phyloP scores from a whole-genome alignment of 2,329 filamentous ascomycete genomes.

The Fusarium sp. region DNA sequence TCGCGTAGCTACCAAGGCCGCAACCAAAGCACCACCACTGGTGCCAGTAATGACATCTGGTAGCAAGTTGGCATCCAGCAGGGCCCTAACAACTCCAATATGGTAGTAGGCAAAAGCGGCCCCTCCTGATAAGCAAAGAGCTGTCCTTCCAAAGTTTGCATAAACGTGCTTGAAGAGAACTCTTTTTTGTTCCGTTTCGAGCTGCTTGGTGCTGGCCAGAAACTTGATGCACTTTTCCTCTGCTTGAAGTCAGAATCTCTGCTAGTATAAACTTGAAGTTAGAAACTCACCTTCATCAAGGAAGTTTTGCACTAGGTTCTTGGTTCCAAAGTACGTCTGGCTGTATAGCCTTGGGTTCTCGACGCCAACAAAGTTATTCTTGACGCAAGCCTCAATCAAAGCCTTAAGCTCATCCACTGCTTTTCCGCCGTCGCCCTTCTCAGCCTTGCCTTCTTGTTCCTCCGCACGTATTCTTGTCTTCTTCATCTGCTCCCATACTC shows the following conservation, averaged over 20 bases:
- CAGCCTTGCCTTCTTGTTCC: conserved; percentile 56
- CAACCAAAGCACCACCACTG: conserved; percentile 91
- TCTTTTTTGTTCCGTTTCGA: conserved; percentile 79
- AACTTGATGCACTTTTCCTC: conserved; percentile 75
- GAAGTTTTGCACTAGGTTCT: conserved; percentile 89
- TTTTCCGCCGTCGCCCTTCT: conserved; percentile 54
- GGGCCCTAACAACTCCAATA: conserved; percentile 88
- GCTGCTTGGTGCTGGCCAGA: conserved; percentile 72
- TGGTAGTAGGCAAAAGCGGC: conserved; percentile 98
- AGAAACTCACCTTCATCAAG: conserved; percentile 76
- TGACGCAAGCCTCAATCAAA: conserved; percentile 89
- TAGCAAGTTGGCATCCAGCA: conserved; percentile 85
- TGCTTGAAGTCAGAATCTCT: conserved; percentile 47
- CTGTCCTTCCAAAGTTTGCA: conserved; percentile 91
- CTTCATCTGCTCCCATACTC: conserved; percentile 80
- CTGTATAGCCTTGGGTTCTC: conserved; percentile 96
- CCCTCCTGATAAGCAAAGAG: conserved; percentile 91
- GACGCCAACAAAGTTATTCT: conserved; percentile 96
- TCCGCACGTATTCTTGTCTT: conserved; percentile 71
- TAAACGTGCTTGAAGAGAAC: conserved; percentile 87
- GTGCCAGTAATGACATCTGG: conserved; percentile 97
- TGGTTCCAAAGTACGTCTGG: conserved; percentile 98
- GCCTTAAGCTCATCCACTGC: conserved; percentile 80
- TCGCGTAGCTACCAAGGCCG: conserved; percentile 85
- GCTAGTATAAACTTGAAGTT: background rate